Conservation (phyloP, 495 filamentous ascomycete species). For the Clavariopsis aquatica region DNA sequence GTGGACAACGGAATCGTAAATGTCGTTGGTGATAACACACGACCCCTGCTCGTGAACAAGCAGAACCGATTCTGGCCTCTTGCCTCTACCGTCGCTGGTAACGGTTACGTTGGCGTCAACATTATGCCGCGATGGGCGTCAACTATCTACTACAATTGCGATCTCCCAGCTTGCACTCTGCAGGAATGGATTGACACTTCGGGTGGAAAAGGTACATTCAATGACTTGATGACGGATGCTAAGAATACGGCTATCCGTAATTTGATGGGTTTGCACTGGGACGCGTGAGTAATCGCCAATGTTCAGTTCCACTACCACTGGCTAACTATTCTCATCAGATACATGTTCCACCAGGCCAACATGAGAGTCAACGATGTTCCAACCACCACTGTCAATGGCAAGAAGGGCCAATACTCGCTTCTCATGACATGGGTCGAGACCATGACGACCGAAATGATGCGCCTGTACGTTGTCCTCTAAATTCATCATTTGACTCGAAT, state of each 20-base stretch:
- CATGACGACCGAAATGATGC: conserved; percentile 57
- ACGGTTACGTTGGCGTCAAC: conserved; percentile 60
- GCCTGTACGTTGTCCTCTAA: conserved; percentile 43
- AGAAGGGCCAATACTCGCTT: conserved; percentile 53
- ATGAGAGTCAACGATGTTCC: conserved; percentile 54
- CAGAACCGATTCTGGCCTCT: conserved; percentile 54
- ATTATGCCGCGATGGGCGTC: conserved; percentile 64
- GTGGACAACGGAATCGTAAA: conserved; percentile 58
- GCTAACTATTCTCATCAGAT: conserved; percentile 28
- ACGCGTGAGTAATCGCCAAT: conserved; percentile 49
- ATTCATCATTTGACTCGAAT: not conserved
- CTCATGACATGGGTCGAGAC: conserved; percentile 65
- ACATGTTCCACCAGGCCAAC: conserved; percentile 63
- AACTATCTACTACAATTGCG: conserved; percentile 67
- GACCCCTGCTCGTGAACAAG: conserved; percentile 46
- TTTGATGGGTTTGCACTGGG: conserved; percentile 57
- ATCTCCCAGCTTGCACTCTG: conserved; percentile 56
- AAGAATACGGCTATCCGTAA: conserved; percentile 56
- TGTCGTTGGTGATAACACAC: conserved; percentile 66
- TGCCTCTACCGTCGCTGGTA: conserved; percentile 52
- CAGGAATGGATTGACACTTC: conserved; percentile 65
- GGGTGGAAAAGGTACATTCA: conserved; percentile 52
- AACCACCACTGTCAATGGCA: conserved; percentile 55
- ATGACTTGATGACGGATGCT: conserved; percentile 53
- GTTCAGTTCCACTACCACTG: not conserved